Base-by-base conservation (phyloP, 2,329 filamentous ascomycete species). In the Trichophyton benhamiae region DNA sequence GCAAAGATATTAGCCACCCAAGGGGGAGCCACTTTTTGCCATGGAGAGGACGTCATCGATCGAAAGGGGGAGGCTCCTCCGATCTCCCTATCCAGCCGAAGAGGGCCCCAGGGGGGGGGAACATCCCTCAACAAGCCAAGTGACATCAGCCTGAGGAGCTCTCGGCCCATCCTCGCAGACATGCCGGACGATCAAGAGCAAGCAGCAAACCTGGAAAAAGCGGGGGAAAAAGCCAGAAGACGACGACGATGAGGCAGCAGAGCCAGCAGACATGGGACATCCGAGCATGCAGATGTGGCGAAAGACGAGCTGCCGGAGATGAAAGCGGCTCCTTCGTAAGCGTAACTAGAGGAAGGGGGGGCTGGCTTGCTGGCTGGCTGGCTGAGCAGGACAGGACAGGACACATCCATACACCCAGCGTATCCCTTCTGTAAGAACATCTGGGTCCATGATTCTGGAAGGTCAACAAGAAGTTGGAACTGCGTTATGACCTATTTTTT, bases 191-290 rank as follows among this genome's bases (percentile, higher is more conserved):
- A 58, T 58, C 55, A 58, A 57, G 27, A 36, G 30, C 15, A 17
- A 15, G 55, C 11, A 41, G 55, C 55, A 58, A 41, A 42, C 33
- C n/a, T 58, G 49, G 49, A 38, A 25, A 30, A 58, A 58, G 55
- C 55, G 55, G 55, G 57, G 57, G 38, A 59, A 27, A 11, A 38
- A 44, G 57, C 7, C 11, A 44, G 38, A 44, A 22, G 22, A 48
- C 17, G 30, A 11, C 1, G 33, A 13, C 33, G 33, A 38, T 38
- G 33, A 38, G 13, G 33, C 9, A 3, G 33, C 6, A 6, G 27
- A 30, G 27, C 27, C 3, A 38, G 33, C 33, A 38, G 9, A 9
- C 13, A 11, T 7, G 27, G 33, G 33, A 9, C 33, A 13, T 38
- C 33, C 11, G 33, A 38, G 33, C 52, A 27, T 38, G 20, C 11